Conservation (phyloP, 352 stramenopile genomes). For the Phytophthora vignae region DNA sequence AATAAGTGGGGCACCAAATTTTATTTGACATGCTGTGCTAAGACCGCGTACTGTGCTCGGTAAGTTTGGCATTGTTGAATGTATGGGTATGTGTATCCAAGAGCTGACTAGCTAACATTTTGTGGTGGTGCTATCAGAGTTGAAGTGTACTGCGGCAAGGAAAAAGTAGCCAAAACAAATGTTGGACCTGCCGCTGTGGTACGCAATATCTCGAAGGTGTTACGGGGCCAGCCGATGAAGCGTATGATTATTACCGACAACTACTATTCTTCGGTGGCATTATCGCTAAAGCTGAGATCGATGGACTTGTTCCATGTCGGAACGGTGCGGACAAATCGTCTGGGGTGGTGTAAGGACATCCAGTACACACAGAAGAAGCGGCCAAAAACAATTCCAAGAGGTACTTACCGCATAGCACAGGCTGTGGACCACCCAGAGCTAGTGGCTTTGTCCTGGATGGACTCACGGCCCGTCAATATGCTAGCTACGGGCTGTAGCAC, state of each 20-base stretch:
- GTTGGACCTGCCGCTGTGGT: neutral
- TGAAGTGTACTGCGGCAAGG: constrained; percentile 16
- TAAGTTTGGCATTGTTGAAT: neutral
- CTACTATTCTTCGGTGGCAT: neutral
- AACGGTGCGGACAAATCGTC: too few relatives aligned
- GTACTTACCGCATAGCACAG: neutral
- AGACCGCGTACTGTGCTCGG: constrained; percentile 20
- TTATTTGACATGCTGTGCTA: constrained; percentile 31
- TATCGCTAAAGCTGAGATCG: too few relatives aligned
- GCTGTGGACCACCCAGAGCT: neutral
- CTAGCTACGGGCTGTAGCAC: constrained; percentile 10
- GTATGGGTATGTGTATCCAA: neutral
- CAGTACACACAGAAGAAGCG: too few relatives aligned
- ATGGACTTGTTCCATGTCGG: too few relatives aligned
- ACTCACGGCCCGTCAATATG: constrained; percentile 9
- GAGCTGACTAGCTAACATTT: neutral
- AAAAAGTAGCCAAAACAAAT: neutral
- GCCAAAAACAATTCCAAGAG: too few relatives aligned
- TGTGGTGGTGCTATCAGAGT: constrained; percentile 1
- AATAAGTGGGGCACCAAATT: constrained; percentile 27
- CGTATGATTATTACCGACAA: neutral
- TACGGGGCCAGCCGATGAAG: neutral
- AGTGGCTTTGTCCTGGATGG: neutral
- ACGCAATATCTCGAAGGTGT: neutral
- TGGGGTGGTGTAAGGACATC: too few relatives aligned